Percentiles rank a stretch among this genome's conserved stretches.
Conservation (phyloP, 768 basidiomycete species). For the Kwoniella sp. region DNA sequence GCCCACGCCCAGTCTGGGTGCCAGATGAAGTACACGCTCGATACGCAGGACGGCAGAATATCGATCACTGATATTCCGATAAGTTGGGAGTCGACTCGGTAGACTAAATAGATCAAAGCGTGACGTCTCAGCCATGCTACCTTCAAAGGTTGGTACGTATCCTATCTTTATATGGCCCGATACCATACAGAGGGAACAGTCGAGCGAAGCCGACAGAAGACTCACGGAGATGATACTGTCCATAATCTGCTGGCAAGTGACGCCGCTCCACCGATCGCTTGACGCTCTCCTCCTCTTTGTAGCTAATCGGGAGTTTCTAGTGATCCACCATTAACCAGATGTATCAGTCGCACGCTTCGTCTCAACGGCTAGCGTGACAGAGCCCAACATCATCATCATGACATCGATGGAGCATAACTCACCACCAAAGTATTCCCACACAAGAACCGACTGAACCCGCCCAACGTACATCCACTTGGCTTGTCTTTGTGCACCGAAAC, state of each 20-base stretch:
- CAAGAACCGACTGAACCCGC: constrained; percentile 72
- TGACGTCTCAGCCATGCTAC: neutral
- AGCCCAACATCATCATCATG: no score
- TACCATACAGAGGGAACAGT: no score
- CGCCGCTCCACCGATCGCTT: constrained; percentile 4
- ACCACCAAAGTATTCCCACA: constrained; percentile 77
- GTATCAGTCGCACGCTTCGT: no score
- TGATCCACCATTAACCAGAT: neutral
- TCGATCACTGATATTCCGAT: constrained; percentile 88
- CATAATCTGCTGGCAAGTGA: constrained; percentile 71
- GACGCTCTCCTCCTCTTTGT: constrained; percentile 45
- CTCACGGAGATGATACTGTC: constrained; percentile 83
- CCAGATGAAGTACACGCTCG: constrained; percentile 89
- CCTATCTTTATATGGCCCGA: no score
- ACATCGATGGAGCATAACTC: no score
- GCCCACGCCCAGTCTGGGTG: constrained; percentile 60
- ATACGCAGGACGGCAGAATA: constrained; percentile 79
- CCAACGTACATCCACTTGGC: constrained; percentile 58
- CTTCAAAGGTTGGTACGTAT: no score
- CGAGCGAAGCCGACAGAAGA: neutral
- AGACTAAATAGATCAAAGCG: constrained; percentile 54
- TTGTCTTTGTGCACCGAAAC: constrained; percentile 72
- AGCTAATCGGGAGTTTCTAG: constrained; percentile 68
- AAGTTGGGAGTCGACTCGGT: constrained; percentile 76
- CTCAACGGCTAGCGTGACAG: no score